These are phyloP conservation scores for Cystobasidiaceae sp. DNA, from an alignment of 1,284 basidiomycete genomes.

Conservation along the genomic window DNA sequence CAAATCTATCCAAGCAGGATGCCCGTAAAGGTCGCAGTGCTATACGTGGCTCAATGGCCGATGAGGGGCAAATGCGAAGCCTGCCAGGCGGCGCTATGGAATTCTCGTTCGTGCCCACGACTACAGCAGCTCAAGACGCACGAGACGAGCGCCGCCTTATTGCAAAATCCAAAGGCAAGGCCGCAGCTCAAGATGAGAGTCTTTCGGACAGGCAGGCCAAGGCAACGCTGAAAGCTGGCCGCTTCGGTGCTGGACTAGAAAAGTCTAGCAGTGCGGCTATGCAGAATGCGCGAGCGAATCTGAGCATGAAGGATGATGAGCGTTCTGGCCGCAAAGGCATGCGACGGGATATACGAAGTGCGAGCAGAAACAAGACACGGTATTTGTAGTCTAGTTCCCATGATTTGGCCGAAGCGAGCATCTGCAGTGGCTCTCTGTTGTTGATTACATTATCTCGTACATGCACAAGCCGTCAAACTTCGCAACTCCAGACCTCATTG, in stretches of 20 bases:
- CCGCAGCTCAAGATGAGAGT: not conserved
- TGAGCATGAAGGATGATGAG: conserved; percentile 17
- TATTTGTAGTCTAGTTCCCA: conserved; percentile 7
- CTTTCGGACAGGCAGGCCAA: conserved; percentile 9
- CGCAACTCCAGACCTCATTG: too few species aligned
- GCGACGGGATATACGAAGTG: conserved; percentile 25
- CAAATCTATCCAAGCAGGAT: not conserved
- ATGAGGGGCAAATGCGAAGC: conserved; percentile 2
- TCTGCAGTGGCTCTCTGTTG: too few species aligned
- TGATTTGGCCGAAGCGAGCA: too few species aligned
- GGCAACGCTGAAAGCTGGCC: conserved; percentile 10
- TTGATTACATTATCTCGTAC: too few species aligned
- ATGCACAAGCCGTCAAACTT: too few species aligned
- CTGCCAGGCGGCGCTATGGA: conserved; percentile 26
- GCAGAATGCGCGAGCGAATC: conserved; percentile 14
- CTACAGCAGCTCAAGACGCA: conserved; percentile 15
- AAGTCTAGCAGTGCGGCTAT: conserved; percentile 36
- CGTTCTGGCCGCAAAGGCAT: conserved; percentile 16
- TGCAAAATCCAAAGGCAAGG: conserved; percentile 3
- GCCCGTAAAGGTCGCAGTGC: conserved; percentile 3
- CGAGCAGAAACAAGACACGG: conserved; percentile 30
- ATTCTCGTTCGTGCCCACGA: conserved; percentile 5
- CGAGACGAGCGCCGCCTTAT: conserved; percentile 1
- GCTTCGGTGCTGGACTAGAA: conserved; percentile 33
- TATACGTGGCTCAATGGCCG: conserved; percentile 16